Percentiles rank a stretch among this genome's conserved stretches.
Evolutionary conservation across 352 stramenopile species (phyloP).

Genomic region (Phytophthora brassicae): DNA sequence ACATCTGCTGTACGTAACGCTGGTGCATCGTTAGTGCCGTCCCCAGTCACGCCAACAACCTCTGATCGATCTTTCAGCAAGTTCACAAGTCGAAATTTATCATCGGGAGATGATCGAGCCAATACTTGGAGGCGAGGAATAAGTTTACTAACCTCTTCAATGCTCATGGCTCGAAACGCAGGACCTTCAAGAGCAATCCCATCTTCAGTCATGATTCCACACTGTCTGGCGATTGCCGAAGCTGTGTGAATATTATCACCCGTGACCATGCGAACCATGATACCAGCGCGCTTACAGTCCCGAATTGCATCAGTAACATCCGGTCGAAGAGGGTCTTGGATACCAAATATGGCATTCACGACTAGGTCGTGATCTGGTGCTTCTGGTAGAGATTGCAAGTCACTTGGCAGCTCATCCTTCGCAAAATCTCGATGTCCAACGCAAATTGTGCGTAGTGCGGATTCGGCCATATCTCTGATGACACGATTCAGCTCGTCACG

Average conservation of each 20-base stretch:
- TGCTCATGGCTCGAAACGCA: conserved; percentile 88
- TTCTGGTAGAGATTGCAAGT: conserved; percentile 56
- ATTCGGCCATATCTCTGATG: conserved; percentile 83
- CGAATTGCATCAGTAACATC: conserved; percentile 94
- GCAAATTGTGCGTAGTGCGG: conserved; percentile 86
- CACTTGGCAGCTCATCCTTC: conserved; percentile 45
- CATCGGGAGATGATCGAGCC: conserved; percentile 93
- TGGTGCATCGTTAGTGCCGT: conserved; percentile 82
- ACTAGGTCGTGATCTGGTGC: conserved; percentile 79
- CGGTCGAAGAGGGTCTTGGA: conserved; percentile 94
- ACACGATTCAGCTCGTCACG: conserved; percentile 70
- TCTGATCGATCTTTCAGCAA: conserved; percentile 70
- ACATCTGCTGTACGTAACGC: conserved; percentile 73
- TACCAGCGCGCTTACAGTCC: conserved; percentile 94
- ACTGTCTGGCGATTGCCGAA: conserved; percentile 94
- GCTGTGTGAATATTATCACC: conserved; percentile 99
- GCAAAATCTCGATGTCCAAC: conserved; percentile 83
- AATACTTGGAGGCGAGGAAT: conserved; percentile 88
- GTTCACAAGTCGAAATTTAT: conserved; percentile 97
- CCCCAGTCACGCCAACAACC: conserved; percentile 78
- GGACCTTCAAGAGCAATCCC: conserved; percentile 92
- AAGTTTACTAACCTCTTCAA: conserved; percentile 56
- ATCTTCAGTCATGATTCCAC: conserved; percentile 93
- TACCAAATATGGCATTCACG: conserved; percentile 92
- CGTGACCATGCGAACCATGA: conserved; percentile 99